Evolutionary conservation across 2,329 filamentous ascomycete species (phyloP).

Genomic region (Ophiostoma quercus): DNA sequence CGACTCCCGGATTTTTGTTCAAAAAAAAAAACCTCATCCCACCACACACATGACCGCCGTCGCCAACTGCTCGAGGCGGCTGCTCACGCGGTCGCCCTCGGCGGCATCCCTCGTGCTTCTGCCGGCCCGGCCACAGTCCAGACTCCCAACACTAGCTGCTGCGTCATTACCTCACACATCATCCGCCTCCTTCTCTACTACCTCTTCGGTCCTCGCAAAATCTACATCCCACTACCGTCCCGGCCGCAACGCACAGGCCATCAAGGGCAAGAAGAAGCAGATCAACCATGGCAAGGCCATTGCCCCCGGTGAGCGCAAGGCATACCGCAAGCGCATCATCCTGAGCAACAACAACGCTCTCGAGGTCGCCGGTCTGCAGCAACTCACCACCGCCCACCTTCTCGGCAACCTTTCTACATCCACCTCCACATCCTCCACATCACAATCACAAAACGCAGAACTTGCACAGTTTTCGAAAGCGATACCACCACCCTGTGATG

Average conservation of each 20-base stretch:
- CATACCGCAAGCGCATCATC: slow-evolving; percentile 79
- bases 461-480: not conserved
- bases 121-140: slow-evolving; percentile 18
- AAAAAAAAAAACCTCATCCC: too few relatives aligned
- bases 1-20: not conserved
- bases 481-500: slow-evolving; percentile 48
- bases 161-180: not conserved
- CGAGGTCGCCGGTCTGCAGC: slow-evolving; percentile 62
- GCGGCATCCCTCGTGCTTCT: slow-evolving; percentile 18
- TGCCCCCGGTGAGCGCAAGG: slow-evolving; percentile 74
- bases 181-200: slow-evolving; percentile 36
- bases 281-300: slow-evolving; percentile 51
- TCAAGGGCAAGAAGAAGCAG: slow-evolving; percentile 29
- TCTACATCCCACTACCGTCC: slow-evolving; percentile 28
- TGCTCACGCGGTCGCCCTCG: slow-evolving; percentile 22
- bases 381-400: slow-evolving; percentile 49
- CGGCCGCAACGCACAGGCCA: slow-evolving; percentile 35
- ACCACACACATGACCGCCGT: slow-evolving; percentile 23
- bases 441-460: not conserved
- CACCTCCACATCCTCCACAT: not conserved
- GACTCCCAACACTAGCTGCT: not conserved
- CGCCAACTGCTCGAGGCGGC: slow-evolving; percentile 24
- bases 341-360: slow-evolving; percentile 93
- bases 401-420: not conserved
- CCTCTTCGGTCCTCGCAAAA: slow-evolving; percentile 17